Evolutionary conservation across 257 asterid genomes (phyloP).

Genomic region (Ophiorrhiza pumila): DNA sequence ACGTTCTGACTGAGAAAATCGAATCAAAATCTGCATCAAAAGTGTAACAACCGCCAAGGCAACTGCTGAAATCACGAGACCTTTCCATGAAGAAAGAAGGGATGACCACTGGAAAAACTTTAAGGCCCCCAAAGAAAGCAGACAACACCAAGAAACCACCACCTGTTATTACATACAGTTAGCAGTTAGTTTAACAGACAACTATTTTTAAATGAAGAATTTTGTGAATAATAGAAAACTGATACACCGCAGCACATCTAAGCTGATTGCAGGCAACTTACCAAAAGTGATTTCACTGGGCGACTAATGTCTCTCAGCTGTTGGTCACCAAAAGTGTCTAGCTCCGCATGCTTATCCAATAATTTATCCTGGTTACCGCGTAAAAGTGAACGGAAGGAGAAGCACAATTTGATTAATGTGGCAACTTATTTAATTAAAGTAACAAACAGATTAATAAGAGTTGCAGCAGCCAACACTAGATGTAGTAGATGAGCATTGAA

Average conservation of each 20-base stretch:
- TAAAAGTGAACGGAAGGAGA: background rate
- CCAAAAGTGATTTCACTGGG: conserved; percentile 83
- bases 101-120: conserved; percentile 59
- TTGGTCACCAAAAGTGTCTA: conserved; percentile 64
- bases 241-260: background rate
- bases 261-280: conserved; percentile 22
- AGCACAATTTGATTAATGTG: conserved; percentile 7
- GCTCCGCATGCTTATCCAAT: conserved; percentile 66
- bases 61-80: conserved; percentile 47
- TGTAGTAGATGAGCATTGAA: background rate
- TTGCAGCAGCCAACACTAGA: background rate
- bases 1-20: conserved; percentile 76
- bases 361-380: conserved; percentile 55
- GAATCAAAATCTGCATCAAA: conserved; percentile 90
- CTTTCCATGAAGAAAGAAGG: conserved; percentile 87
- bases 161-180: conserved; percentile 48
- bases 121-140: conserved; percentile 48
- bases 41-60: conserved; percentile 54
- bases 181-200: conserved; percentile 8
- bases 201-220: background rate
- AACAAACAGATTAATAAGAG: background rate
- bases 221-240: background rate
- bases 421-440: background rate
- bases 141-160: conserved; percentile 63
- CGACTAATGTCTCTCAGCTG: conserved; percentile 57